phyloP scores from a whole-genome alignment of 768 basidiomycete genomes.

The Rhodotorula graminis region DNA sequence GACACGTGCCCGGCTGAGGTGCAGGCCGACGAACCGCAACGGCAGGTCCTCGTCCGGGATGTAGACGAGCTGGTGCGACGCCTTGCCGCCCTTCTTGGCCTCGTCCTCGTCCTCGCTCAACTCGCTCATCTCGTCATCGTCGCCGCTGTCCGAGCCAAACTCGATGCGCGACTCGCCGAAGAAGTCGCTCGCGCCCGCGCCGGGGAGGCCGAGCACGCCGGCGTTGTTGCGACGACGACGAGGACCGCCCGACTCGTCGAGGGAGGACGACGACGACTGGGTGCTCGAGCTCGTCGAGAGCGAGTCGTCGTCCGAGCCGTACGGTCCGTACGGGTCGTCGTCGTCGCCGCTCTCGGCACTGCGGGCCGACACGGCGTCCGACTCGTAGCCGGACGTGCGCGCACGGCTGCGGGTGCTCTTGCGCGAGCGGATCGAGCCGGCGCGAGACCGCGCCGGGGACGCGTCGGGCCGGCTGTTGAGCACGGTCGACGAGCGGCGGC shows the following conservation, averaged over 20 bases:
- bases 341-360: slow-evolving; percentile 30
- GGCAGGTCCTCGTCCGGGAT: slow-evolving; percentile 84
- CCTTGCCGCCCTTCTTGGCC: slow-evolving; percentile 14
- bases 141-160: slow-evolving; percentile 51
- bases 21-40: slow-evolving; percentile 80
- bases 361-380: slow-evolving; percentile 53
- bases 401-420: not conserved
- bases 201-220: slow-evolving; percentile 31
- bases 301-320: slow-evolving; percentile 35
- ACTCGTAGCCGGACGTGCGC: slow-evolving; percentile 12
- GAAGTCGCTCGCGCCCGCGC: slow-evolving; percentile 57
- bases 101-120: slow-evolving; percentile 3
- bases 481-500: slow-evolving; percentile 12
- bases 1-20: slow-evolving; percentile 60
- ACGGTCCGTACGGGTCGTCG: slow-evolving; percentile 42
- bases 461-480: not conserved
- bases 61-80: slow-evolving; percentile 70
- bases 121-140: slow-evolving; percentile 33
- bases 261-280: slow-evolving; percentile 9
- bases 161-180: slow-evolving; percentile 79
- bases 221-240: slow-evolving; percentile 15
- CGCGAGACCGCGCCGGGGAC: not conserved
- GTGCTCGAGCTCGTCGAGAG: slow-evolving; percentile 20
- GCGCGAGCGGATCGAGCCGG: slow-evolving; percentile 8
- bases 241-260: slow-evolving; percentile 17